Percentiles rank a stretch among this genome's conserved stretches.
Evolutionary conservation across 2,329 filamentous ascomycete species (phyloP).

Genomic region (Gyromitra esculenta): DNA sequence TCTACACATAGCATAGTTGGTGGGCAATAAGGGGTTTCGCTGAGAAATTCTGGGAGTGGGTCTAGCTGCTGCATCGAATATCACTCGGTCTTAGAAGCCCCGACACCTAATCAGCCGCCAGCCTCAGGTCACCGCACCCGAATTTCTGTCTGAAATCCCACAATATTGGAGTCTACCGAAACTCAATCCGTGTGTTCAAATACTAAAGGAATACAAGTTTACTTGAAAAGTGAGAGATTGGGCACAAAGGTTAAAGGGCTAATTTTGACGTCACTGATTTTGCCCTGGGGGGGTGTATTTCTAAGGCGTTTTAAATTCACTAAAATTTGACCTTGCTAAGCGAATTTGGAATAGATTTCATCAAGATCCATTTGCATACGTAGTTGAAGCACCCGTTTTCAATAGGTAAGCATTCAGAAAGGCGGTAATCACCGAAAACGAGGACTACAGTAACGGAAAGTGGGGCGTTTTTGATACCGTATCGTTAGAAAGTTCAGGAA

Average conservation of each 20-base stretch:
- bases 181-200: background rate
- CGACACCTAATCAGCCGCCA: background rate
- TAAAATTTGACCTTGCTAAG: background rate
- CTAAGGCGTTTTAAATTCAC: background rate
- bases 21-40: background rate
- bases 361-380: background rate
- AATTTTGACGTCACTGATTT: background rate
- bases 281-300: background rate
- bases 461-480: too few species aligned
- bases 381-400: background rate
- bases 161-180: background rate
- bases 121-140: background rate
- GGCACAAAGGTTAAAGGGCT: background rate
- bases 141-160: background rate
- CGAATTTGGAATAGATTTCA: background rate
- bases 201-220: background rate
- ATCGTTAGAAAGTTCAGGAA: too few species aligned
- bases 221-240: background rate
- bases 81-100: conserved; percentile 6
- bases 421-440: too few species aligned
- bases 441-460: too few species aligned
- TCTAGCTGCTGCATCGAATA: background rate
- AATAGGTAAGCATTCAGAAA: background rate
- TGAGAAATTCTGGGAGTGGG: background rate
- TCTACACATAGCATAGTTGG: background rate